Base-by-base conservation (phyloP, 148 eudicot genomes). In the Hydrangea macrophylla region DNA sequence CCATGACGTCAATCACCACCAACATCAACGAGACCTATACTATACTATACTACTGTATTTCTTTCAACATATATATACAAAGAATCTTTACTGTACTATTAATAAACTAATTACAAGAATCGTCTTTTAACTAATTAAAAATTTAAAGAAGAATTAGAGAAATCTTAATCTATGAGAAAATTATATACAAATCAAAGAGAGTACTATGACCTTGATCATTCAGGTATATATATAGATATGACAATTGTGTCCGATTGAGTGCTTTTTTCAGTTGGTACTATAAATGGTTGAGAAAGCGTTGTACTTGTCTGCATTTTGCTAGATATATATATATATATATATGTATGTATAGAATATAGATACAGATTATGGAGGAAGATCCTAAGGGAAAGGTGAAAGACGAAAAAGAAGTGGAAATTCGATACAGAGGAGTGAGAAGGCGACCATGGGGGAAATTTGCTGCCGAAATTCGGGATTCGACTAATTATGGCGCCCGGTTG, bases 381-480 rank as follows among this genome's bases (percentile, higher is more conserved):
- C 22, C 6, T 18, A 18, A 18, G 23, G 53, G 22, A 48, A 48
- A 48, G 23, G 53, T 18, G 20, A n/a, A 18, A 42, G 48, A 42
- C 2, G 48, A 11, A 39, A 1, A 9, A 42, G 48, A 13, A 18
- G 23, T 5, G n/a, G 42, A 59, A 18, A 11, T 59, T 30, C 5
- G 58, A 67, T 84, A 57, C 55, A 76, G 84, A 66, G 84, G 84
- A 1, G 84, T 80, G 0, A 53, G 84, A 6, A 32, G 77, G 69
- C 78, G 80, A 2, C 81, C 80, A 2, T 80, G 84, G 84, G 84
- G 84, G 5, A 80, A 80, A 24, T 80, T 64, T 4, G 84, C 84
- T 3, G 84, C 84, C 0, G 84, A 81, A 32, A 81, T 81, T 25
- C 75, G 84, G 6, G 84, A 81, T 31, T 78, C 78, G 0, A 77